Percentiles rank a stretch among this genome's conserved stretches.
These are phyloP conservation scores for Jaminaea rosea DNA, from an alignment of 1,284 basidiomycete species.

Conservation along the genomic window DNA sequence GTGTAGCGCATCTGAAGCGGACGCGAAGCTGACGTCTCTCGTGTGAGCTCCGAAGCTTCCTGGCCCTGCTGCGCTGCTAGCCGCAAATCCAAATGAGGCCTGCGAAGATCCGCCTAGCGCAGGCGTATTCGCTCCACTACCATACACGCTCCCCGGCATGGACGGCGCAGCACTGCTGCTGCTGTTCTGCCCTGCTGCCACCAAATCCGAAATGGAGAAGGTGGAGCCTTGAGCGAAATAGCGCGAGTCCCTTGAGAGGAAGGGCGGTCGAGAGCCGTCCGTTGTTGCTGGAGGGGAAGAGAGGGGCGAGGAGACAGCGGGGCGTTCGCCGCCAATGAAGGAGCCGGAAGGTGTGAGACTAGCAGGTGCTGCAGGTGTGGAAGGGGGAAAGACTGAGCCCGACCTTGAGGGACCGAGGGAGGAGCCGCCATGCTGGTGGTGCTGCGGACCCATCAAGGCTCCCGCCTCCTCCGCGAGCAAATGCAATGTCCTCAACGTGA, in stretches of 20 bases:
- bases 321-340: neutral
- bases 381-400: slow-evolving; percentile 13
- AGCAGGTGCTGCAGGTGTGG: slow-evolving; percentile 20
- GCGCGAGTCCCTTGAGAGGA: neutral
- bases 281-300: neutral
- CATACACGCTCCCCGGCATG: too few species aligned
- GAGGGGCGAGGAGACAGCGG: neutral
- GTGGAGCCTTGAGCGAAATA: neutral
- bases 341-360: slow-evolving; percentile 2
- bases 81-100: too few species aligned
- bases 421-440: slow-evolving; percentile 6
- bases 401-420: neutral
- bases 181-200: slow-evolving; percentile 18
- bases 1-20: neutral
- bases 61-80: too few species aligned
- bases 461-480: slow-evolving; percentile 75
- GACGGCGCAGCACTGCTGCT: neutral
- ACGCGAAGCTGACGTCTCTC: neutral
- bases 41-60: neutral
- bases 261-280: neutral
- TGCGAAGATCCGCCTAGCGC: too few species aligned
- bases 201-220: slow-evolving; percentile 41
- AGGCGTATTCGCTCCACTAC: neutral
- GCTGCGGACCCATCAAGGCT: slow-evolving; percentile 17
- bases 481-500: slow-evolving; percentile 78